Base-by-base conservation (phyloP, 225 moss, liverwort and hornwort species). In the Polytrichum formosum region DNA sequence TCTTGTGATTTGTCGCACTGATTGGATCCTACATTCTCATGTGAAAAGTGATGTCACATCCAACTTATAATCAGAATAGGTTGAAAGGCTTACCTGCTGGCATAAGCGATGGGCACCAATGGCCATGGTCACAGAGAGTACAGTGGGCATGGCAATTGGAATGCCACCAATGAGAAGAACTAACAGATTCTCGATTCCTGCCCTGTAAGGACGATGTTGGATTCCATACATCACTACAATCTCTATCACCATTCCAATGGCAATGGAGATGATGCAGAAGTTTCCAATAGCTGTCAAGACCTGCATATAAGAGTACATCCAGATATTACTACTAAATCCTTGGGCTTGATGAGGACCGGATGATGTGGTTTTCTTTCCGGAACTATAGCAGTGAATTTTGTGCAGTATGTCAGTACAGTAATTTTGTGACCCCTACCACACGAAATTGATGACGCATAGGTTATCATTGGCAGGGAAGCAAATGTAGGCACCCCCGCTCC, bases 81-180 rank as follows among this genome's bases (percentile, higher is more conserved):
- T 3, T 16, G 13, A 46, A 46, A 16, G 21, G 23, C 21, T 3
- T 70, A 85, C 85, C 81, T 82, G 85, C 18, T 86, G 85, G 9
- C 87, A 87, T 28, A 90, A 80, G 20, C 87, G 77, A 65, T 90
- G 87, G 18, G 90, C 82, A 1, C 90, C 90, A 54, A 90, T 87
- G 9, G 90, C 90, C 90, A 90, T 87, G 2, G 90, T 90, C 27
- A 90, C 87, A 0, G 87, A 87, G 6, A 90, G 84, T 60, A 90
- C 90, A 2, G 90, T 90, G 30, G 90, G 90, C 90, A 90, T 90
- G 6, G 90, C 90, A 31, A 90, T 90, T 20, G 90, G 90, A 67
- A 90, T 90, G 64, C 90, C 87, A 46, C 90, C 90, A 54, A 87
- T 90, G 53, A 90, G 90, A 64, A 90, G 77, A 30, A 90, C 90